Conservation (phyloP, 805 yeast genomes). For the Priceomyces fermenticarens region DNA sequence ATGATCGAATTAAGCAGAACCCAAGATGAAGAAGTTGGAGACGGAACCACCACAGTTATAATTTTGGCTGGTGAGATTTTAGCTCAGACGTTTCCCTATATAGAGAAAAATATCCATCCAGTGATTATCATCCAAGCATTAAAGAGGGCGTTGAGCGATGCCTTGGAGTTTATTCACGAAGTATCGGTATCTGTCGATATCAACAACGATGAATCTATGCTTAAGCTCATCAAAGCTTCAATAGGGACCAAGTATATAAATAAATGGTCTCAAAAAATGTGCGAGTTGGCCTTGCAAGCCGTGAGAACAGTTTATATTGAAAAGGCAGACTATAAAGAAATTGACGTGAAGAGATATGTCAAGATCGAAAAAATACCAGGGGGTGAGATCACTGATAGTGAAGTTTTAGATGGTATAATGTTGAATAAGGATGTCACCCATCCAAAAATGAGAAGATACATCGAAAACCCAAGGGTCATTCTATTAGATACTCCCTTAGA, state of each 20-base stretch:
- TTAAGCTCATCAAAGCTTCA: conserved; percentile 79
- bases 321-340: conserved; percentile 65
- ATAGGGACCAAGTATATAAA: conserved; percentile 95
- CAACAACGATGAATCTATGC: conserved; percentile 81
- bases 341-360: conserved; percentile 89
- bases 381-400: conserved; percentile 89
- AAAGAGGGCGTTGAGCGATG: conserved; percentile 86
- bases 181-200: conserved; percentile 84
- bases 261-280: conserved; percentile 90
- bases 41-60: conserved; percentile 96
- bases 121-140: conserved; percentile 93
- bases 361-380: conserved; percentile 97
- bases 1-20: conserved; percentile 97
- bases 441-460: conserved; percentile 91
- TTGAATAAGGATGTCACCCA: conserved; percentile 97
- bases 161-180: conserved; percentile 78
- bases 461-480: conserved; percentile 85
- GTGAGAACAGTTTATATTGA: conserved; percentile 77
- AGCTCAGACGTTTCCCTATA: conserved; percentile 92
- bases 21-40: conserved; percentile 98
- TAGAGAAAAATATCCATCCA: conserved; percentile 94
- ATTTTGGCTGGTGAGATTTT: conserved; percentile 95
- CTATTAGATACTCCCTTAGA: conserved; percentile 95
- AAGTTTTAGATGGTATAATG: conserved; percentile 86
- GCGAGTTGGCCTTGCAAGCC: conserved; percentile 80